These are phyloP conservation scores for Cyclostephanos tholiformis DNA, from an alignment of 108 stramenopile genomes.

Conservation along the genomic window DNA sequence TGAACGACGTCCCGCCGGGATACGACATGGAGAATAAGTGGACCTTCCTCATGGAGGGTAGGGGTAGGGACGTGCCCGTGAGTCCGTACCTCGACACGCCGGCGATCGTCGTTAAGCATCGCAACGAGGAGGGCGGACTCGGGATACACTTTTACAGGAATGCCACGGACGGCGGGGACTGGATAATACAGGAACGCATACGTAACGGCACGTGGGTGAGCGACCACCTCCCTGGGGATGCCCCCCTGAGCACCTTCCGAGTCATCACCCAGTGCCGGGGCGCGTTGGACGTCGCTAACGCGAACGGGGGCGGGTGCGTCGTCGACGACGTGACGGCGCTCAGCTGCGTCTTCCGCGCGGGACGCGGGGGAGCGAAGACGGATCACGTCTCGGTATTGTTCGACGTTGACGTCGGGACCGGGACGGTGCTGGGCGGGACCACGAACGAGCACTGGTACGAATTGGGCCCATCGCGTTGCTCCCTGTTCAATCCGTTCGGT, in stretches of 20 bases:
- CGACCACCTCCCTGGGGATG: constrained; percentile 82
- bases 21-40: constrained; percentile 98
- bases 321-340: constrained; percentile 72
- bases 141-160: constrained; percentile 95
- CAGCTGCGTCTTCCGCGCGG: constrained; percentile 96
- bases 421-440: constrained; percentile 86
- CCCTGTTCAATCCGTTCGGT: constrained; percentile 41
- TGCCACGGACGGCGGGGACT: constrained; percentile 93
- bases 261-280: constrained; percentile 93
- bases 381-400: constrained; percentile 97
- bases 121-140: constrained; percentile 97
- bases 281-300: constrained; percentile 32
- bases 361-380: constrained; percentile 86
- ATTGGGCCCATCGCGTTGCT: constrained; percentile 71
- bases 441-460: constrained; percentile 98
- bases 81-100: constrained; percentile 86
- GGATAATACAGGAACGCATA: constrained; percentile 97
- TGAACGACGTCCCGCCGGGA: constrained; percentile 74
- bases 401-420: constrained; percentile 91
- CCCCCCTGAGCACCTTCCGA: constrained; percentile 97
- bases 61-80: constrained; percentile 83
- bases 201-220: constrained; percentile 78
- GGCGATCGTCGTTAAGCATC: constrained; percentile 94
- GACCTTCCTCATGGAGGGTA: constrained; percentile 91
- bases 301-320: constrained; percentile 12